Base-by-base conservation (phyloP, 257 asterid genomes). In the Echium plantagineum region DNA sequence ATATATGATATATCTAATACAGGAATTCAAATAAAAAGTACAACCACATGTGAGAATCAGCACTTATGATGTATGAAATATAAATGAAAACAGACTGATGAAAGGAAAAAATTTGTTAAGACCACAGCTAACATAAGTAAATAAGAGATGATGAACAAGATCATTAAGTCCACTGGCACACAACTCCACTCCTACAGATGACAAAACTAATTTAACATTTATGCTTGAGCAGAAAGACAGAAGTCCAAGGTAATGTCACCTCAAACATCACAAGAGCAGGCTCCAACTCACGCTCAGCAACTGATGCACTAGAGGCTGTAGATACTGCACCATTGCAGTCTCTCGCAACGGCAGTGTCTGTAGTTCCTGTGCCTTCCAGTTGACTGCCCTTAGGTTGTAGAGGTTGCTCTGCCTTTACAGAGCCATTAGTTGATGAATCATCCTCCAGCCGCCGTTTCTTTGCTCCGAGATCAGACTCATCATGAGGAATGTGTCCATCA, bases 211-310 rank as follows among this genome's bases (percentile, higher is more conserved):
- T n/a, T 53, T 10, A 7, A 3, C 3, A 0, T 21, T 18, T 8
- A 9, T 7, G 26, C 15, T 19, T 53, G 57, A 19, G 2, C 57
- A 53, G 57, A 19, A 61, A n/a, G 4, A 52, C 3, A 26, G 49
- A 20, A 28, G 47, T 19, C 6, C 7, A 7, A 12, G 18, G 21
- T 9, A 63, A n/a, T 28, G 57, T 71, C 84, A 88, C 98, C 97
- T 93, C 99, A 62, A 93, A 74, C 99, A 93, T 89, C 63, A 93
- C 99, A 62, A 93, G 94, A 52, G 97, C 83, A 54, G 99, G 96
- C 75, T 93, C 99, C 73, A 93, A 79, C 47, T 73, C 87, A 65
- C 86, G 89, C 82, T 93, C 99, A 55, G 97, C 86, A 56, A 80
- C 81, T 60, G 98, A 89, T 71, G 95, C 87, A 78, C 83, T 91